Conservation (phyloP, 768 basidiomycete species). For the Boletellus emodensis region DNA sequence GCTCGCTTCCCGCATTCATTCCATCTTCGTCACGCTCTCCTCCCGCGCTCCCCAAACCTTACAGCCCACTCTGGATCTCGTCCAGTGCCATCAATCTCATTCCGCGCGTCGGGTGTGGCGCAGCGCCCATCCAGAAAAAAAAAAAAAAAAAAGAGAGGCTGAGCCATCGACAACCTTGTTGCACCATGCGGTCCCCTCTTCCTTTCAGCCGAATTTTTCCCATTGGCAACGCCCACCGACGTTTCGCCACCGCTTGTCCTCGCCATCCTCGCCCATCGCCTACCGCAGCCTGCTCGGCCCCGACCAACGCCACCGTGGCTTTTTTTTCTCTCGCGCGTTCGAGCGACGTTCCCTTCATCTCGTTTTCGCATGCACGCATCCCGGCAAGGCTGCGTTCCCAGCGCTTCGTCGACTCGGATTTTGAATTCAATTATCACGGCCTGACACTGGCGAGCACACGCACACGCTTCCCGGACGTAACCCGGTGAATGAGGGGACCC, state of each 20-base stretch:
- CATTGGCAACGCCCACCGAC: background rate
- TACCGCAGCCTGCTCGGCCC: background rate
- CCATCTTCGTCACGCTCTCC: background rate
- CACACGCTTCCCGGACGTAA: constrained; percentile 16
- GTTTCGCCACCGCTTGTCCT: background rate
- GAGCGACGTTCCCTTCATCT: constrained; percentile 1
- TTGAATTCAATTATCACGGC: constrained; percentile 1
- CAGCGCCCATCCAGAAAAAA: background rate
- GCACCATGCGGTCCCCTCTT: background rate
- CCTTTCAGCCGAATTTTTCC: background rate
- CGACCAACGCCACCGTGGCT: background rate
- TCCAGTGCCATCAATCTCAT: background rate
- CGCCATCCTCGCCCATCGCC: background rate
- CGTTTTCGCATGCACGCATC: constrained; percentile 5
- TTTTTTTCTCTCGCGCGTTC: background rate
- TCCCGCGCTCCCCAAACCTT: background rate
- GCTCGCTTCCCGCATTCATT: background rate
- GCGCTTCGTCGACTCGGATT: background rate
- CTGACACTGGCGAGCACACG: background rate
- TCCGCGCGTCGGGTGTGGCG: background rate
- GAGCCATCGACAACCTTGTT: background rate
- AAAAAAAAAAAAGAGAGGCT: no score
- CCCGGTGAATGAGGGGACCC: background rate
- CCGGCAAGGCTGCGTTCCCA: constrained; percentile 7
- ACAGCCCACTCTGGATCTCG: background rate